Evolutionary conservation across 2,329 filamentous ascomycete species (phyloP), one percentile per base, ranked within the genome.

Genomic region (Pyrenophora seminiperda): DNA sequence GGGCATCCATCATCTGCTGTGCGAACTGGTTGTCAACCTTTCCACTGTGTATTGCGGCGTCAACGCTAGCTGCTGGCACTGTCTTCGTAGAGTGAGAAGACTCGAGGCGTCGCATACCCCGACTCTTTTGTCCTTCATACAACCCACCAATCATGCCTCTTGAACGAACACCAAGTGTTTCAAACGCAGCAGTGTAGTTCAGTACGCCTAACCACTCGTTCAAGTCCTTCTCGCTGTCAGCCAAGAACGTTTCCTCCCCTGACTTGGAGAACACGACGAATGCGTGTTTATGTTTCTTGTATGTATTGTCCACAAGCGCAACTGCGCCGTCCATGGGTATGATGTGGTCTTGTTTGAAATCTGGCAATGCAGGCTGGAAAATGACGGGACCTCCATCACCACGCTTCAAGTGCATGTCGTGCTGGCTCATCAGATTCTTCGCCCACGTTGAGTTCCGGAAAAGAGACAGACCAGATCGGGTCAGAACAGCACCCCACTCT

Each of bases 131-230:
- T 2, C 89, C 90, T 65, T 96, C 91, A 63, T 96, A 94, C 61
- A 88, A 86, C 5, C 88, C 88, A 10, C 90, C 91, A 43, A 94
- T 82, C 48, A 96, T 87, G 17, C 91, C 92, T 61, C 93, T 84
- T 80, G 96, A 95, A 34, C 91, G 84, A 5, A 97, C 91, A 10
- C 93, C 92, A 5, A 92, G 90, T 0, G 91, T 96, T 61, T 91
- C 84, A 72, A 97, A 97, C 1, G 94, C 90, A 7, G 94, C 92
- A 27, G 93, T 93, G 69, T 97, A 97, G 71, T 99, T 99, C 53
- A 99, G 82, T 66, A 96, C 94, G 6, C 89, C 90, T 20, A 99
- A 79, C 94, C 94, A 99, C 68, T 99, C 94, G 65, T 97, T 96
- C 81, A 96, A 86, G 64, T 99, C 94, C 1, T 84, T 79, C 64